Evolutionary conservation across 2,329 filamentous ascomycete genomes (phyloP), one percentile per base, ranked within the genome.

Genomic region (Scedosporium apiospermum): DNA sequence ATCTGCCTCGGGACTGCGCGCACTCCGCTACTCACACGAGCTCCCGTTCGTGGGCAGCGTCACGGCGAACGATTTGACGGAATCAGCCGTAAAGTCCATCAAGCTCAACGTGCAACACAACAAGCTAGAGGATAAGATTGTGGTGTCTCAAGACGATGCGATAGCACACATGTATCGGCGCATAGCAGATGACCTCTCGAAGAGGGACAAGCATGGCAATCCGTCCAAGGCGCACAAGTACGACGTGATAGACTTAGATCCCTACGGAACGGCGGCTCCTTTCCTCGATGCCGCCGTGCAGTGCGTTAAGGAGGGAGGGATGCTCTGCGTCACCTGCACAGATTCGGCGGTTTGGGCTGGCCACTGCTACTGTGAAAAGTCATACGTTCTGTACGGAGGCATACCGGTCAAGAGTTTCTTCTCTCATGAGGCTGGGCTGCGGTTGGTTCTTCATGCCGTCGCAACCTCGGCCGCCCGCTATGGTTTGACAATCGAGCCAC

Each of bases 271-370:
- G 0, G 95, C 93, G 0, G 91, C 90, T 9, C 90, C 91, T 1
- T 99, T 99, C 74, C 82, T 99, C 62, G 95, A 99, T 71, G 87
- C 91, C 1, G 92, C 95, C 1, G 80, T 99, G 7, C 93, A 97
- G 75, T 86, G 90, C 1, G 83, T 97, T 6, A 86, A 82, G 58
- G 84, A 89, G 66, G 93, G 93, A 1, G 95, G 95, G 3, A 80
- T 99, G 46, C 82, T 99, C 4, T 97, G 93, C 72, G 89, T 99
- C 4, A 99, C 95, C 1, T 99, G 95, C 75, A 99, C 95, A 0
- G 95, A 99, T 73, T 93, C 93, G 9, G 92, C 90, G 9, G 91
- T 99, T 2, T 99, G 93, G 83, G 93, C 93, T 1, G 96, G 93
- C 0, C 90, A 91, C 68, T 91, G 93, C 63, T 99, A 98, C 71